Base-by-base conservation (phyloP, 2,329 filamentous ascomycete species). In the Fusarium robinianum region DNA sequence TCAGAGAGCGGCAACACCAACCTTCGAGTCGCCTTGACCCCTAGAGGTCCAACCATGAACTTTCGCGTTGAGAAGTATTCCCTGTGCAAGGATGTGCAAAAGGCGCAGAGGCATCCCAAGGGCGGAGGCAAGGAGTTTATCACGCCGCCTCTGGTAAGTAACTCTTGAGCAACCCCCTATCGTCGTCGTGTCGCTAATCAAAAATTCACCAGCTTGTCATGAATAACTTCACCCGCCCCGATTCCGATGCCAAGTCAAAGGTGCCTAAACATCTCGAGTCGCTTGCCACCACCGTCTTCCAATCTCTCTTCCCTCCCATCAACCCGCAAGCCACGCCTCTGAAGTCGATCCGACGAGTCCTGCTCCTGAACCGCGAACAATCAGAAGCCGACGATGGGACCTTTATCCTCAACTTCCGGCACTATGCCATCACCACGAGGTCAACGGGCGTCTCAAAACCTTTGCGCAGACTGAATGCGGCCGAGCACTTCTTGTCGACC, bases 1-100 rank as follows among this genome's bases (percentile, higher is more conserved):
- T 96, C 90, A 15, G 83, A 87, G 51, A 85, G 83, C 11, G 94
- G 94, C 50, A 97, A 97, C 70, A 95, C 90, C 16, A 97, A 96
- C 64, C 72, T 99, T 66, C 84, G 94, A 54, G 77, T 99, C 34
- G 88, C 90, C 12, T 80, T 95, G 42, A 89, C 91, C 7, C 94
- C 94, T 6, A 81, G 90, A 57, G 94, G 94, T 6, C 94, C 94
- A 37, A 99, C 94, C 0, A 76, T 99, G 54, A 85, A 96, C 69
- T 99, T 99, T 69, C 79, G 91, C 48, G 89, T 99, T 32, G 90
- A 97, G 64, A 90, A 89, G 61, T 99, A 99, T 68, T 95, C 90
- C 23, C 77, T 99, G 3, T 89, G 87, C 70, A 96, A 94, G 68
- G 94, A 99, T 67, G 84, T 99, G 4, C 80, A 87, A 59, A 87